Percentiles rank a stretch among this genome's conserved stretches.
These are phyloP conservation scores for Suhomyces atakaporum DNA, from an alignment of 1,139 yeast species.

Conservation along the genomic window DNA sequence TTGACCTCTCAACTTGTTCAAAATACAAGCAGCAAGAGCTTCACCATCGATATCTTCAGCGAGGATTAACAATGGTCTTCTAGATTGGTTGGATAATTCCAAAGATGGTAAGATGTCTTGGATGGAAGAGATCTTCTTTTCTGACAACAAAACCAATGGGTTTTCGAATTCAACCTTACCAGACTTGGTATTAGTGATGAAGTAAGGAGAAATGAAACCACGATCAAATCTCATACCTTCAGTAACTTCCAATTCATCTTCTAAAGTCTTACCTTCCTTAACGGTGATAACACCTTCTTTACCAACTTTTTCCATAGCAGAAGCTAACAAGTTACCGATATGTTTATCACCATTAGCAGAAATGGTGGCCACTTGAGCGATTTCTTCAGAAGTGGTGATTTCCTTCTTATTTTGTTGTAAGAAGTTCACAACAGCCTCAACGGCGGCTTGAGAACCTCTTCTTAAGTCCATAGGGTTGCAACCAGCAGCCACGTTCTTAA, in stretches of 20 bases:
- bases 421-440: constrained; percentile 90
- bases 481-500: constrained; percentile 98
- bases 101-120: constrained; percentile 93
- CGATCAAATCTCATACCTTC: constrained; percentile 99
- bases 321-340: constrained; percentile 90
- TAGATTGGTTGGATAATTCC: constrained; percentile 89
- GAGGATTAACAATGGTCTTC: constrained; percentile 92
- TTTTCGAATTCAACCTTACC: constrained; percentile 98
- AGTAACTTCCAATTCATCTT: constrained; percentile 95
- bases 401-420: constrained; percentile 92
- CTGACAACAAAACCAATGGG: constrained; percentile 86
- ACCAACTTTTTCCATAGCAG: constrained; percentile 99
- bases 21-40: constrained; percentile 98
- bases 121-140: constrained; percentile 91
- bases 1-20: constrained; percentile 98
- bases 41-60: constrained; percentile 99
- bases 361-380: constrained; percentile 98
- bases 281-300: constrained; percentile 99
- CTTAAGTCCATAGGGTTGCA: constrained; percentile 99
- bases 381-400: constrained; percentile 94
- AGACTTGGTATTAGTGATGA: constrained; percentile 93
- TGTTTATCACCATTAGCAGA: constrained; percentile 97
- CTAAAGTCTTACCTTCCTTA: constrained; percentile 94
- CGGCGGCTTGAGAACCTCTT: constrained; percentile 98
- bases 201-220: constrained; percentile 97